Conservation (phyloP, 2,329 filamentous ascomycete genomes). For the Calonectria leucothoes region DNA sequence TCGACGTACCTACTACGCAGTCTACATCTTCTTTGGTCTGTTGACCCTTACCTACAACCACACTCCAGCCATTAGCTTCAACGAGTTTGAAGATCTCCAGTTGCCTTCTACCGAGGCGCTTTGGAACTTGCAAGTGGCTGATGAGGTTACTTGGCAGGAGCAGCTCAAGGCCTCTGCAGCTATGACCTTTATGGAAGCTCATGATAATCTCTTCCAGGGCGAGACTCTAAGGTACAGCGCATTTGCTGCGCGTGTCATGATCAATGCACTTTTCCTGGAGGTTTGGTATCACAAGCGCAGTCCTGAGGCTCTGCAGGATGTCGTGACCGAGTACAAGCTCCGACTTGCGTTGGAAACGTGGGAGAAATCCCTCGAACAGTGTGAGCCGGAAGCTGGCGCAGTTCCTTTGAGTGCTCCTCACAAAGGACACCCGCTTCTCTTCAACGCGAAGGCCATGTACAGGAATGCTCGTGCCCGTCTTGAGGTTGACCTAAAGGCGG, state of each 20-base stretch:
- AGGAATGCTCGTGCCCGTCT: conserved; percentile 92
- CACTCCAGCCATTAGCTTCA: conserved; percentile 97
- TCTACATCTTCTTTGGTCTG: conserved; percentile 98
- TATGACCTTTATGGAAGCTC: conserved; percentile 91
- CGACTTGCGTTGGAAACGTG: conserved; percentile 96
- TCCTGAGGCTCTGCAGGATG: conserved; percentile 96
- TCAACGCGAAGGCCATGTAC: conserved; percentile 98
- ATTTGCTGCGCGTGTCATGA: conserved; percentile 97
- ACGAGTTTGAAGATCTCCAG: conserved; percentile 94
- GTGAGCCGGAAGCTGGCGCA: conserved; percentile 88
- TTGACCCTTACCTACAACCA: conserved; percentile 97
- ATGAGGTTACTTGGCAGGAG: conserved; percentile 88
- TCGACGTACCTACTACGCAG: conserved; percentile 95
- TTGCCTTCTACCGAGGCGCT: conserved; percentile 93
- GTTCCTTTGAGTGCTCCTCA: conserved; percentile 94
- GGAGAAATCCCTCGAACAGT: conserved; percentile 95
- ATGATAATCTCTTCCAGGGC: conserved; percentile 95
- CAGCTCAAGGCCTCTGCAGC: conserved; percentile 76
- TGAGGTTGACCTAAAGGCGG: conserved; percentile 93
- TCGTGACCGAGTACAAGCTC: conserved; percentile 98
- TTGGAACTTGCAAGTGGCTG: conserved; percentile 86
- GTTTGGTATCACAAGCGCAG: conserved; percentile 99
- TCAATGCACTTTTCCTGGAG: conserved; percentile 97
- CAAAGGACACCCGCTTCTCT: conserved; percentile 94
- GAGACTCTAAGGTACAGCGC: conserved; percentile 92